These are phyloP conservation scores for Eucalyptus globulus DNA, from an alignment of 345 rosid species.

Conservation along the genomic window DNA sequence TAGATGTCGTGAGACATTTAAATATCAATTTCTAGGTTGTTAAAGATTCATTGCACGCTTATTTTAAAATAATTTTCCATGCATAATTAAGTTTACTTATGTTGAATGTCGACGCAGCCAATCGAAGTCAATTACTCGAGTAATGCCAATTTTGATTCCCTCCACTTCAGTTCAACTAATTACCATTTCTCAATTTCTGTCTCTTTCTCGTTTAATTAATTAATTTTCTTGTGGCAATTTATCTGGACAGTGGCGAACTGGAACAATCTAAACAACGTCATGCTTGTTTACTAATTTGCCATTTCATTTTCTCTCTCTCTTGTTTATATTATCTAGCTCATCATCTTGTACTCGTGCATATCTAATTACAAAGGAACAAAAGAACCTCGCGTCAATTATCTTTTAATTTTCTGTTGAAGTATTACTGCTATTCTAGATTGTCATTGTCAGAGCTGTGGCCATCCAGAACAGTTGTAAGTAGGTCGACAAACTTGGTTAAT, in stretches of 20 bases:
- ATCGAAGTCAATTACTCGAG: not conserved
- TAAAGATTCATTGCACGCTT: not conserved
- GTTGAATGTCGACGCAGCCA: not conserved
- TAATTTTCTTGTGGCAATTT: not conserved
- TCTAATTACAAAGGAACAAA: not conserved
- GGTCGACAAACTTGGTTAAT: not conserved
- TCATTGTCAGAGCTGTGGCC: not conserved
- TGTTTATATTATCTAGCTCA: not conserved
- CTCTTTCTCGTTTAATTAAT: not conserved
- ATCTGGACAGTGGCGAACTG: not conserved
- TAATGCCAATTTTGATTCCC: not conserved
- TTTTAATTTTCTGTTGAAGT: not conserved
- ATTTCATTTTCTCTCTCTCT: not conserved
- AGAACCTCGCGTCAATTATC: not conserved
- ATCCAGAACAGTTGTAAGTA: not conserved
- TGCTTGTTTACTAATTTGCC: not conserved
- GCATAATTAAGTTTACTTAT: not conserved
- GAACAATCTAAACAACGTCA: not conserved
- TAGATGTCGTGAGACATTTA: fast-evolving
- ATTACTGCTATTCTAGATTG: not conserved
- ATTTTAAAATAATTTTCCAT: not conserved
- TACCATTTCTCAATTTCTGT: not conserved
- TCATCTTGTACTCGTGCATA: not conserved
- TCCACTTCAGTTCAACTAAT: not conserved
- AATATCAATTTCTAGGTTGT: not conserved